Evolutionary conservation across 2,329 filamentous ascomycete species (phyloP), one percentile per base, ranked within the genome.

Genomic region (Penicillium sp.): DNA sequence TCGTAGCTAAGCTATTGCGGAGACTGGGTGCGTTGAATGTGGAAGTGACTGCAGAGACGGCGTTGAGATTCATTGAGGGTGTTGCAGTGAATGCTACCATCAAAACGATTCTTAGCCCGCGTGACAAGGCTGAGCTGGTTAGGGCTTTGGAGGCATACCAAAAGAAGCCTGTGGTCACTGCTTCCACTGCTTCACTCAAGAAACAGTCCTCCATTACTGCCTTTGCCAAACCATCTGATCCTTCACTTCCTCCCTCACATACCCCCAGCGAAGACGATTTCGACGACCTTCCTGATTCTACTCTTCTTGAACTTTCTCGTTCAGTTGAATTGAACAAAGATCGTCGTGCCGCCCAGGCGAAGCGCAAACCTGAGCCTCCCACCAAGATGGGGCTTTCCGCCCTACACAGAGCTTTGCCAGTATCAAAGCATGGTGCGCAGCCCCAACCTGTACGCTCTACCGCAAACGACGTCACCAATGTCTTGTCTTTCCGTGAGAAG

Each of bases 81-180:
- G 74, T 79, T 50, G 81, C 84, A 7, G 66, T 69, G 75, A 79
- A 69, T 82, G 72, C 83, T 58, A 75, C 81, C 20, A 83, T 87
- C 61, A 87, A 84, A 65, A 96, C 92, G 2, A 96, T 96, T 64
- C 77, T 97, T 62, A 89, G 84, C 12, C 83, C 85, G 33, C 86
- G 89, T 54, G 92, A 97, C 69, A 91, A 92, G 62, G 93, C 92
- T 11, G 90, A 96, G 73, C 79, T 97, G 48, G 80, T 84, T 51
- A 75, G 82, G 50, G 82, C 84, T 18, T 70, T 86, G n/a, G 85
- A 87, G 62, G 79, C 74, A 11, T 78, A 77, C 56, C 75, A 73
- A 56, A 76, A 75, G 57, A 77, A 75, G 54, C 73, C 76, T 8
- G 74, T 78, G 45, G 71, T 78, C 40, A 71, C 72, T 48, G 73